Conservation (phyloP, 257 asterid genomes). For the Solanum peruvianum region DNA sequence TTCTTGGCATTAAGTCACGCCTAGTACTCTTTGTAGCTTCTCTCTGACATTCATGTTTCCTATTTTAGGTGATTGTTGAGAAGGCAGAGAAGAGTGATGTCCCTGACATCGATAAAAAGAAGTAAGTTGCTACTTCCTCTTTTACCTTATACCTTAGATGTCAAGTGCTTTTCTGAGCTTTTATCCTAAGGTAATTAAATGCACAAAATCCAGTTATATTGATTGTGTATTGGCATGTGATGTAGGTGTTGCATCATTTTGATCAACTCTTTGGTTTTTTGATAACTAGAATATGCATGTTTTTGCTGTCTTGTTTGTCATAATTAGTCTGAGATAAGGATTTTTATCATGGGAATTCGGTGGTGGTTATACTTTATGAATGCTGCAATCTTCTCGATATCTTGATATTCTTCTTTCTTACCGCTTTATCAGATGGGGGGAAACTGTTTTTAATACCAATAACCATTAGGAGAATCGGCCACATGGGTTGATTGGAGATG, state of each 20-base stretch:
- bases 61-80: conserved; percentile 66
- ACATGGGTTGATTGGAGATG: neutral
- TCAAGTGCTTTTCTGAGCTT: neutral
- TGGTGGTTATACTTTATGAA: neutral
- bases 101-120: conserved; percentile 73
- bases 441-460: neutral
- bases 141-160: neutral
- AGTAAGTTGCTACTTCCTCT: conserved; percentile 29
- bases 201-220: neutral
- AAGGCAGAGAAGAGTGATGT: conserved; percentile 59
- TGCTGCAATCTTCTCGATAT: neutral
- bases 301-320: neutral
- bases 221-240: neutral
- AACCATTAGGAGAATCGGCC: neutral
- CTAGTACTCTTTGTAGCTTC: neutral
- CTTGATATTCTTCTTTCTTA: neutral
- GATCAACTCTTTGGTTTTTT: neutral
- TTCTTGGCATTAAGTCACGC: neutral
- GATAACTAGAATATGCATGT: neutral
- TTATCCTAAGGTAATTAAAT: neutral
- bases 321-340: neutral
- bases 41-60: neutral
- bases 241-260: neutral
- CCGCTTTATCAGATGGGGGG: neutral
- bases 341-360: neutral